phyloP scores from a whole-genome alignment of 192 early-diverging fungal genomes.

The Podila epicladia region DNA sequence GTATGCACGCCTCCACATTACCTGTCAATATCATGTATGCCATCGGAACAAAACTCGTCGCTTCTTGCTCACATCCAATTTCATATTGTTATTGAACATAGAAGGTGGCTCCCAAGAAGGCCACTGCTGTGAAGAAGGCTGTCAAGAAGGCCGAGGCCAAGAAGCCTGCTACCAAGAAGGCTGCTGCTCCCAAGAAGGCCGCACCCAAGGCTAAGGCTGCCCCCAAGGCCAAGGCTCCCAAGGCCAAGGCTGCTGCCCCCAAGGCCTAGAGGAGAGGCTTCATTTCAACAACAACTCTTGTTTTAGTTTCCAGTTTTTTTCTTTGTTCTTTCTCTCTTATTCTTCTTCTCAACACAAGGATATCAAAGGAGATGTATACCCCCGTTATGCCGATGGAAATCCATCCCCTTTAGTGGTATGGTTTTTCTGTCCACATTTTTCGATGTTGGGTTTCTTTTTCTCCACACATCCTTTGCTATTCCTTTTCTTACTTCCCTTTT shows the following conservation, averaged over 20 bases:
- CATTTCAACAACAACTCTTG: too few relatives aligned
- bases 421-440: too few relatives aligned
- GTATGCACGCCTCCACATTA: not conserved
- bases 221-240: slow-evolving; percentile 55
- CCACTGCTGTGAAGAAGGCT: slow-evolving; percentile 47
- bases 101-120: slow-evolving; percentile 53
- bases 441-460: too few relatives aligned
- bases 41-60: not conserved
- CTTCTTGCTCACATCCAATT: not conserved
- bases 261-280: not conserved
- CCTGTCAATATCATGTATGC: too few relatives aligned
- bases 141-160: slow-evolving; percentile 24
- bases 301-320: too few relatives aligned
- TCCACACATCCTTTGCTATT: too few relatives aligned
- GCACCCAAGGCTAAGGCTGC: slow-evolving; percentile 8
- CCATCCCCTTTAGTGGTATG: too few relatives aligned
- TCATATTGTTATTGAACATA: not conserved
- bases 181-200: slow-evolving; percentile 25
- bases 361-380: too few relatives aligned
- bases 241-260: slow-evolving; percentile 38
- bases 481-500: too few relatives aligned
- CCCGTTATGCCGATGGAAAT: too few relatives aligned
- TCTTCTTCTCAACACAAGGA: too few relatives aligned
- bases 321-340: too few relatives aligned
- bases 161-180: slow-evolving; percentile 40